Evolutionary conservation across 1,284 basidiomycete genomes (phyloP).

Genomic region (Paramarasmius palmivorus): DNA sequence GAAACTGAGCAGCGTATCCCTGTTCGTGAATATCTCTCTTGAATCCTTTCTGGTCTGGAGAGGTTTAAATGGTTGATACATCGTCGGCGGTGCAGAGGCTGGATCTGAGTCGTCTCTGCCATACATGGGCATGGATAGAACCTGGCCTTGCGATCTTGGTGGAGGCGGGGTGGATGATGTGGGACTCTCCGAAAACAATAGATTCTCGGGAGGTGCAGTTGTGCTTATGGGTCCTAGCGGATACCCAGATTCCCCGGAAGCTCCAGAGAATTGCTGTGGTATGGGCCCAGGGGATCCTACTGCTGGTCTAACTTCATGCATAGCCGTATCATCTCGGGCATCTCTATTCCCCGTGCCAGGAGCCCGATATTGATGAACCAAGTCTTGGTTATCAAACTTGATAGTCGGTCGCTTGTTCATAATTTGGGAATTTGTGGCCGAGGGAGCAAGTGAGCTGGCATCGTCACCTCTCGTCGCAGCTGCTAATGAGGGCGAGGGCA

Average conservation of each 20-base stretch:
- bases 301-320: slow-evolving; percentile 53
- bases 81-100: slow-evolving; percentile 44
- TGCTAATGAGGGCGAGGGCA: slow-evolving; percentile 33
- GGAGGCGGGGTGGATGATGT: neutral
- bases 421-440: slow-evolving; percentile 30
- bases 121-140: slow-evolving; percentile 26
- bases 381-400: slow-evolving; percentile 72
- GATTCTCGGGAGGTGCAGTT: neutral
- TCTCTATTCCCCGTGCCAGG: slow-evolving; percentile 42
- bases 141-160: slow-evolving; percentile 9
- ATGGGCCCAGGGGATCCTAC: slow-evolving; percentile 15
- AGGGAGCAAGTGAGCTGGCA: slow-evolving; percentile 20
- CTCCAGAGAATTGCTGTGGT: neutral
- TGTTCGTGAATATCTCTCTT: slow-evolving; percentile 33
- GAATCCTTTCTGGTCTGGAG: slow-evolving; percentile 31
- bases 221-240: neutral
- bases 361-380: slow-evolving; percentile 71
- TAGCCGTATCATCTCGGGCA: slow-evolving; percentile 46
- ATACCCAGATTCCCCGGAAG: neutral
- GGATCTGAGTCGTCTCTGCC: slow-evolving; percentile 30
- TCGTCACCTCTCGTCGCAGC: slow-evolving; percentile 19
- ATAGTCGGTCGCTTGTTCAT: slow-evolving; percentile 58
- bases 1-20: slow-evolving; percentile 42
- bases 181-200: slow-evolving; percentile 1
- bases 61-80: slow-evolving; percentile 21